Percentiles rank a stretch among this genome's conserved stretches.
Evolutionary conservation across 495 filamentous ascomycete genomes (phyloP).

Genomic region (Penicillium alfredii): DNA sequence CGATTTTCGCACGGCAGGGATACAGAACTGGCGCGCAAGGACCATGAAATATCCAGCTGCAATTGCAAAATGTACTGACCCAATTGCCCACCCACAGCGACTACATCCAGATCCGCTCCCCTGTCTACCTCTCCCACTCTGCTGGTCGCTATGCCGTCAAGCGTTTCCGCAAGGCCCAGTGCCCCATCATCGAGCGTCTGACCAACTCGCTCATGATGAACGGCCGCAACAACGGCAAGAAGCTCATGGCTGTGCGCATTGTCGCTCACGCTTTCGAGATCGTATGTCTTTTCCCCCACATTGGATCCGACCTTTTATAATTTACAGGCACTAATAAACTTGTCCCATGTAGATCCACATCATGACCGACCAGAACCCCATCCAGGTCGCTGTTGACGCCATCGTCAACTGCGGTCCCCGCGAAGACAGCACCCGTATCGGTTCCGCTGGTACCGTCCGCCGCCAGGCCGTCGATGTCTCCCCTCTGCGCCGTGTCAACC

Average conservation of each 20-base stretch:
- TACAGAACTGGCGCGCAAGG: no score
- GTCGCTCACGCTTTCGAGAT: conserved; percentile 99
- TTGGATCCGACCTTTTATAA: no score
- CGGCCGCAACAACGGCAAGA: conserved; percentile 99
- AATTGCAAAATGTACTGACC: conserved; percentile 12
- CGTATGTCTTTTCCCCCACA: no score
- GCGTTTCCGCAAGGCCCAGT: conserved; percentile 99
- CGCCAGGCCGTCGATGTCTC: conserved; percentile 99
- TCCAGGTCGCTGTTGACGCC: conserved; percentile 98
- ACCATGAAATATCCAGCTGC: conserved; percentile 3
- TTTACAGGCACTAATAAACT: conserved; percentile 13
- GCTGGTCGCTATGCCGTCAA: conserved; percentile 98
- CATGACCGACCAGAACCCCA: conserved; percentile 99
- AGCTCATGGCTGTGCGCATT: conserved; percentile 99
- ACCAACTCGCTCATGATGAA: conserved; percentile 99
- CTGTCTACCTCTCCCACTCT: conserved; percentile 97
- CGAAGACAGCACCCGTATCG: conserved; percentile 99
- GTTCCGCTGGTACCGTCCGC: conserved; percentile 97
- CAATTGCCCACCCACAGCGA: conserved; percentile 61
- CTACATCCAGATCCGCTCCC: conserved; percentile 98
- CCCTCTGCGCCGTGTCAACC: conserved; percentile 98
- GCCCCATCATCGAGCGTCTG: conserved; percentile 99
- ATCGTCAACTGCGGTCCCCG: conserved; percentile 99
- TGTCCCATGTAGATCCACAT: conserved; percentile 75
- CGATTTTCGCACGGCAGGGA: no score